Conservation (phyloP, 2,329 filamentous ascomycete genomes). For the Sporothrix inflata region DNA sequence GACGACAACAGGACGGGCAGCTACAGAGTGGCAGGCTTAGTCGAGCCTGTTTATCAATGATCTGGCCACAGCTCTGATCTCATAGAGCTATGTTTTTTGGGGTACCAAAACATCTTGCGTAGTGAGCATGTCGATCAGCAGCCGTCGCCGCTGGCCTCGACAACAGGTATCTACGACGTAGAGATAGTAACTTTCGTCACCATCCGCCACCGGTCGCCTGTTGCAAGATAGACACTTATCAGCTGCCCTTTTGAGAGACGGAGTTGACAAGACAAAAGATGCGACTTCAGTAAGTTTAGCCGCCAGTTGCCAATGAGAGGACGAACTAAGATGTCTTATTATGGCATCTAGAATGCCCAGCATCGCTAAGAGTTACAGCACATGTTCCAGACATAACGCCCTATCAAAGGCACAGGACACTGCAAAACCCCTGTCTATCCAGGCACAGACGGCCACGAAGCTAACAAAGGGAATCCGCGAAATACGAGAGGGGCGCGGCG, state of each 20-base stretch:
- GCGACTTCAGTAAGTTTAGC: neutral
- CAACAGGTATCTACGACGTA: too few species aligned
- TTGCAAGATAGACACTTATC: neutral
- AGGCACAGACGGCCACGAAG: neutral
- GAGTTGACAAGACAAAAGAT: neutral
- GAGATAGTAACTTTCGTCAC: neutral
- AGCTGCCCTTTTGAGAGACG: neutral
- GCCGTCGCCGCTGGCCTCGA: too few species aligned
- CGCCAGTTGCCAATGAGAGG: neutral
- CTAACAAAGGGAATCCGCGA: conserved; percentile 8
- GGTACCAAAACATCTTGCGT: neutral
- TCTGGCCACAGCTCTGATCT: neutral
- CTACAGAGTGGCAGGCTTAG: neutral
- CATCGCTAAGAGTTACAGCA: neutral
- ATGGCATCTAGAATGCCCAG: too few species aligned
- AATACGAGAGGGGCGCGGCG: conserved; percentile 12
- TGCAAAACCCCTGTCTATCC: neutral
- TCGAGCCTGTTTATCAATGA: neutral
- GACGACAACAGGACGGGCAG: neutral
- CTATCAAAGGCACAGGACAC: neutral
- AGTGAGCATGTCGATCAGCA: neutral
- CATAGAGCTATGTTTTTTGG: neutral
- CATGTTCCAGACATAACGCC: neutral
- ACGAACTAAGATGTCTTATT: too few species aligned
- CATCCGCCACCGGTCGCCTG: neutral